Evolutionary conservation across 2,329 filamentous ascomycete genomes (phyloP).

Genomic region (Venturiaceae sp.): DNA sequence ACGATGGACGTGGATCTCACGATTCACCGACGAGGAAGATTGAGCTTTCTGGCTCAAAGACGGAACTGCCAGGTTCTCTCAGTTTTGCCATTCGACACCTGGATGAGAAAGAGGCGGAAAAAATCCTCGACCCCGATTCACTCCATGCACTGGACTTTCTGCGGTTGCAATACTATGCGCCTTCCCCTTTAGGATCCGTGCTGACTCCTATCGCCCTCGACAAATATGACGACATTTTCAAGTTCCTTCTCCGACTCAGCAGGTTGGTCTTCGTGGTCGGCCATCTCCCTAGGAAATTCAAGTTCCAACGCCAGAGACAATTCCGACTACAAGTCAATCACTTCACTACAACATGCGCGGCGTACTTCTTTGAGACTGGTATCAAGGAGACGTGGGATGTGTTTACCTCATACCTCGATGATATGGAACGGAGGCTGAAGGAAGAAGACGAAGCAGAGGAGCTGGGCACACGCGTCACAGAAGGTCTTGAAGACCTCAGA

Average conservation of each 20-base stretch:
- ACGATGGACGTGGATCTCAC: slow-evolving; percentile 22
- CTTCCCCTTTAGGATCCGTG: slow-evolving; percentile 59
- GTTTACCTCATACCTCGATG: slow-evolving; percentile 57
- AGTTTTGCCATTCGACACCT: slow-evolving; percentile 77
- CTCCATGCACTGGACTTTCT: slow-evolving; percentile 91
- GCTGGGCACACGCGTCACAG: slow-evolving; percentile 34
- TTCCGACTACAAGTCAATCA: slow-evolving; percentile 73
- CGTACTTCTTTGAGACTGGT: slow-evolving; percentile 73
- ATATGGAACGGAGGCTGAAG: slow-evolving; percentile 49
- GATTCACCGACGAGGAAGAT: not conserved
- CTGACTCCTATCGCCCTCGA: slow-evolving; percentile 61
- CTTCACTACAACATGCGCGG: slow-evolving; percentile 62
- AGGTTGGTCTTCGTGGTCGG: slow-evolving; percentile 67
- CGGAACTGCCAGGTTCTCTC: slow-evolving; percentile 33
- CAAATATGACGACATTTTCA: slow-evolving; percentile 82
- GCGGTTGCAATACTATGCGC: slow-evolving; percentile 72
- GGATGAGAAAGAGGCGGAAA: slow-evolving; percentile 65
- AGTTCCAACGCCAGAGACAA: slow-evolving; percentile 13
- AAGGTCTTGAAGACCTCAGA: slow-evolving; percentile 58
- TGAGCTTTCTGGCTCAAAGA: not conserved
- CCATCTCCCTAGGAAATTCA: slow-evolving; percentile 23
- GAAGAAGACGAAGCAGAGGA: slow-evolving; percentile 31
- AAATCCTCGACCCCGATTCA: slow-evolving; percentile 71
- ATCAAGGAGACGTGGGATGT: slow-evolving; percentile 63
- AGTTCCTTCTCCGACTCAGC: slow-evolving; percentile 63